Base-by-base conservation (phyloP, 805 yeast species). In the Sugiyamaella mastotermitis region DNA sequence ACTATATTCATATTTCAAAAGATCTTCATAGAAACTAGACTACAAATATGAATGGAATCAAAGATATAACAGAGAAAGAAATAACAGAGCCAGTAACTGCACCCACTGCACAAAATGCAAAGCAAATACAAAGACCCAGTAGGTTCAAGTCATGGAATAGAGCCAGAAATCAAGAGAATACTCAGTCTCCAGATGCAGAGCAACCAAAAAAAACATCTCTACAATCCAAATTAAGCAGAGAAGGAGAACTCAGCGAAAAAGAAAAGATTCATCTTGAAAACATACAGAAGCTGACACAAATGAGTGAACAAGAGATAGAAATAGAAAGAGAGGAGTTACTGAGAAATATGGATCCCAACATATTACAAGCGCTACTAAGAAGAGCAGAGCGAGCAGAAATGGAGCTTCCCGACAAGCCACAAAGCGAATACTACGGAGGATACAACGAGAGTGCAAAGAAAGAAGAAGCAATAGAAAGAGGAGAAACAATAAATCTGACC, bases 201-300 rank as follows among this genome's bases (percentile, higher is more conserved):
- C 36, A 18, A 29, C 37, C 4, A 35, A 33, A 8, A 24, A 24
- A 24, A 29, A 35, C 4, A 13, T 35, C 1, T 33, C 41, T 9
- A 40, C 29, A 11, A 40, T 33, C 17, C 27, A 31, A 13, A 15
- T 37, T 38, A 14, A 41, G 38, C 9, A 24, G 21, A 15, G 41
- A 23, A 32, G 43, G 48, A 3, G 61, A 58, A 11, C 43, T 72
- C 33, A 61, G 80, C 0, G 94, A 83, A 49, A 74, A 81, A 0
- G 88, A 82, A 47, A 71, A 74, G 53, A 84, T 87, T 16, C 90
- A 85, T 55, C 56, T 72, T 40, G 95, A 87, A 52, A 88, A 86
- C 57, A 57, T 83, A 44, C 73, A 76, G 26, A 65, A 69, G 28
- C 56, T 88, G 39, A 63, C 75, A 25, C 56, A 61, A 10, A 80